Percentiles rank a stretch among this genome's conserved stretches.
Evolutionary conservation across 2,329 filamentous ascomycete genomes (phyloP).

Genomic region (Neonectria hederae): DNA sequence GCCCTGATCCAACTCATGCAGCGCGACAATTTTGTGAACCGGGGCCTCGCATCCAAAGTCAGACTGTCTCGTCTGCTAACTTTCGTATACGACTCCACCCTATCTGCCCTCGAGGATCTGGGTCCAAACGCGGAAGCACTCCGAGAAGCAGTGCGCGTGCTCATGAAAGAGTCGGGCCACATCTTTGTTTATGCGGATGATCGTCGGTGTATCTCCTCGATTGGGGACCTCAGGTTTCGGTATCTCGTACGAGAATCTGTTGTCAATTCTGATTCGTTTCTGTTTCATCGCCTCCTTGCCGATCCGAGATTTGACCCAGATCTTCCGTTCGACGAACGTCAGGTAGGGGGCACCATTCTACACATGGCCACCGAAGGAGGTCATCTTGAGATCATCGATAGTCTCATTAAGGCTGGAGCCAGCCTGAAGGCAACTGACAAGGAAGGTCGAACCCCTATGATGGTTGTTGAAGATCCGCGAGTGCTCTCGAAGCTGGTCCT

Average conservation of each 20-base stretch:
- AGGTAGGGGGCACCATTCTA: slow-evolving; percentile 41
- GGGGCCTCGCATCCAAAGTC: slow-evolving; percentile 16
- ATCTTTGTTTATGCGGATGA: slow-evolving; percentile 24
- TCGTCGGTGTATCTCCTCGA: slow-evolving; percentile 5
- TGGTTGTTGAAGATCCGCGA: slow-evolving; percentile 43
- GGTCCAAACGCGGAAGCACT: slow-evolving; percentile 20
- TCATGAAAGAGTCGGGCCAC: slow-evolving; percentile 30
- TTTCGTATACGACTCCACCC: slow-evolving; percentile 37
- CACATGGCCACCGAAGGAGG: slow-evolving; percentile 44
- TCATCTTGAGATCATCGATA: slow-evolving; percentile 40
- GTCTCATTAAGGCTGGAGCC: slow-evolving; percentile 42
- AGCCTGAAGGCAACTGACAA: slow-evolving; percentile 43
- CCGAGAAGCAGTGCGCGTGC: slow-evolving; percentile 19
- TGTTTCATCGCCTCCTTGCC: slow-evolving; percentile 41
- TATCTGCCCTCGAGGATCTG: slow-evolving; percentile 13
- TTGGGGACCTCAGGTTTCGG: slow-evolving; percentile 35
- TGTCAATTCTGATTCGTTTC: slow-evolving; percentile 36
- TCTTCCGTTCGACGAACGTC: slow-evolving; percentile 24
- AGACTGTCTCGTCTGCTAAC: slow-evolving; percentile 37
- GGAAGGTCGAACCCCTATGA: slow-evolving; percentile 48
- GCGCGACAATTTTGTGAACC: slow-evolving; percentile 21
- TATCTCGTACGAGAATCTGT: slow-evolving; percentile 38
- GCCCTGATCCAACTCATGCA: slow-evolving; percentile 31
- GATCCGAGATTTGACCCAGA: slow-evolving; percentile 47
- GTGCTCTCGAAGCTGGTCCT: slow-evolving; percentile 42